Evolutionary conservation across 78 protist genomes (phyloP).

Genomic region (Protostelium mycophagum): DNA sequence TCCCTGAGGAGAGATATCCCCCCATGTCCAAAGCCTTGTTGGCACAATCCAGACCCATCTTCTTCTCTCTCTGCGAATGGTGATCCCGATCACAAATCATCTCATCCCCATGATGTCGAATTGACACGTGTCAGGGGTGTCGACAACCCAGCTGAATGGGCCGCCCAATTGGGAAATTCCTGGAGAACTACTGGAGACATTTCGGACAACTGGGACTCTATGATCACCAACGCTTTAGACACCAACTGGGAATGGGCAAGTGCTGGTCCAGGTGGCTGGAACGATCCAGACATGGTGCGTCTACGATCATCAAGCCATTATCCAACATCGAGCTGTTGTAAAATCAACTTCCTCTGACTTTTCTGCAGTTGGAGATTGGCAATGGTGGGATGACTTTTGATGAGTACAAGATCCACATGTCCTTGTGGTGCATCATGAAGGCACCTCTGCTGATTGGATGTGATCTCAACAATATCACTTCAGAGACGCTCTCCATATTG

Average conservation of each 20-base stretch:
- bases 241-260: constrained; percentile 10
- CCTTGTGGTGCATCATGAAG: constrained; percentile 59
- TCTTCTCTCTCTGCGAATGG: constrained; percentile 76
- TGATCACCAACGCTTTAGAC: constrained; percentile 21
- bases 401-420: constrained; percentile 62
- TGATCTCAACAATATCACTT: constrained; percentile 30
- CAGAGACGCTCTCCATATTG: constrained; percentile 6
- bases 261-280: constrained; percentile 64
- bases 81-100: background rate
- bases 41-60: constrained; percentile 55
- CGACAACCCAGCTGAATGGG: constrained; percentile 42
- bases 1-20: constrained; percentile 35
- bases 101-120: no score
- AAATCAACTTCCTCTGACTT: constrained; percentile 5
- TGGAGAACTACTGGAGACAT: constrained; percentile 71
- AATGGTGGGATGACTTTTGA: constrained; percentile 65
- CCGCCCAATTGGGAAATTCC: constrained; percentile 37
- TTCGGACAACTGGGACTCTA: constrained; percentile 35
- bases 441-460: constrained; percentile 73
- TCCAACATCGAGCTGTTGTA: background rate
- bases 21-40: constrained; percentile 67
- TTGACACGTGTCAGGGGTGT: no score
- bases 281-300: constrained; percentile 37
- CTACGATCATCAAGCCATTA: background rate
- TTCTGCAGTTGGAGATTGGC: constrained; percentile 65